Evolutionary conservation across 768 basidiomycete genomes (phyloP).

Genomic region (Tremella fuciformis): DNA sequence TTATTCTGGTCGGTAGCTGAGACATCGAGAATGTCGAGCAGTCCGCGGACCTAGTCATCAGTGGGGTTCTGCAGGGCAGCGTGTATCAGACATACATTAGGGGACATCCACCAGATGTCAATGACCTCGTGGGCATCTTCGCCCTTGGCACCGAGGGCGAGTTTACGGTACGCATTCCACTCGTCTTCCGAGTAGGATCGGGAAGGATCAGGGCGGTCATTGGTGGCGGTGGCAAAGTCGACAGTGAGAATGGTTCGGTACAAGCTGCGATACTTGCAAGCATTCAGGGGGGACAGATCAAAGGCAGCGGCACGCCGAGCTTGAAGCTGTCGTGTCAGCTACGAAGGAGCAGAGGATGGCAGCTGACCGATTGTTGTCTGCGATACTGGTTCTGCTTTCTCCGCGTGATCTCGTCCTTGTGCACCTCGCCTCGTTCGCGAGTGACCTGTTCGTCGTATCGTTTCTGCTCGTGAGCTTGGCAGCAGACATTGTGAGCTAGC

Average conservation of each 20-base stretch:
- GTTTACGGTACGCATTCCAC: constrained; percentile 41
- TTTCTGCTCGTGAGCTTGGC: constrained; percentile 26
- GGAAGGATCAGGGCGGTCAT: constrained; percentile 36
- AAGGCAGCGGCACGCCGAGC: constrained; percentile 41
- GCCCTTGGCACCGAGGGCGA: constrained; percentile 19
- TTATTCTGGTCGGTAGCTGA: constrained; percentile 31
- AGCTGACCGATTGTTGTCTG: constrained; percentile 45
- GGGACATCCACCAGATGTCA: constrained; percentile 40
- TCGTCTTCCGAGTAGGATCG: constrained; percentile 42
- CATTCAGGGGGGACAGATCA: constrained; percentile 38
- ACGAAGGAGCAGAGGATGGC: background rate
- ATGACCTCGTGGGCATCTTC: constrained; percentile 39
- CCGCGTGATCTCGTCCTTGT: constrained; percentile 38
- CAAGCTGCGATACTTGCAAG: constrained; percentile 37
- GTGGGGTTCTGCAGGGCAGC: background rate
- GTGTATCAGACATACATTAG: constrained; percentile 23
- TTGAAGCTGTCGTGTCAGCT: constrained; percentile 28
- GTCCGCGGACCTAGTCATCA: constrained; percentile 27
- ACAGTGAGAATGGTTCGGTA: constrained; percentile 46
- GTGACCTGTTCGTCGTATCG: constrained; percentile 41
- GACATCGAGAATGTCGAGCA: constrained; percentile 36
- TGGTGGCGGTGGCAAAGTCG: constrained; percentile 40
- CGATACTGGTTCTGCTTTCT: constrained; percentile 44
- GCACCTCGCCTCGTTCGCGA: constrained; percentile 36
- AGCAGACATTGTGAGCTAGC: constrained; percentile 1